Evolutionary conservation across 495 filamentous ascomycete species (phyloP).

Genomic region (Clohesyomyces aquaticus): DNA sequence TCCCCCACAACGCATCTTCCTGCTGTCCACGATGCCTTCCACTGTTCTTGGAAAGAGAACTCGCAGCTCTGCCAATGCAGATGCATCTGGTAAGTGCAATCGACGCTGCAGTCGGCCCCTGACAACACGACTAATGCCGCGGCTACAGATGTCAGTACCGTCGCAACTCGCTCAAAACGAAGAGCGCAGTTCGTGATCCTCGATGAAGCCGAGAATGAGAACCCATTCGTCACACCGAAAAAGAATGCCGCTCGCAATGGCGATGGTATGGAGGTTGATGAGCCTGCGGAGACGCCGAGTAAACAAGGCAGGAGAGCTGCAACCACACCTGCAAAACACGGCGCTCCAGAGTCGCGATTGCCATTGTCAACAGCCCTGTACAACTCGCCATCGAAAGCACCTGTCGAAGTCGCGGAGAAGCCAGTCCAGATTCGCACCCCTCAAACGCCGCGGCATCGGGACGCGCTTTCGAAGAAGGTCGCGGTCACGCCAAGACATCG

Average conservation of each 20-base stretch:
- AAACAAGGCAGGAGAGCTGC: conserved; percentile 31
- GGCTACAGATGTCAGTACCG: conserved; percentile 25
- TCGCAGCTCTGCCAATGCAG: conserved; percentile 51
- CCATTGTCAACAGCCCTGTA: conserved; percentile 43
- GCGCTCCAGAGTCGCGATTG: conserved; percentile 35
- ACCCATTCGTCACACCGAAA: conserved; percentile 51
- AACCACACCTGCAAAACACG: conserved; percentile 46
- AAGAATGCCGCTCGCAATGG: conserved; percentile 28
- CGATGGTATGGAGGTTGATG: conserved; percentile 47
- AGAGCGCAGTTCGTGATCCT: conserved; percentile 55
- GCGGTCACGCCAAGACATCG: conserved; percentile 73
- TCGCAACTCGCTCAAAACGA: conserved; percentile 62
- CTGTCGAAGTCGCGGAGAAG: conserved; percentile 37
- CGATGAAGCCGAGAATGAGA: conserved; percentile 58
- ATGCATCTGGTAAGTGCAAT: conserved; percentile 60
- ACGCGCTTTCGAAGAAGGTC: conserved; percentile 64
- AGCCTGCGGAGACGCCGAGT: conserved; percentile 39
- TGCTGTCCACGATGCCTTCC: conserved; percentile 58
- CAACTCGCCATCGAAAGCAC: conserved; percentile 43
- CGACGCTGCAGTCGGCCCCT: conserved; percentile 17
- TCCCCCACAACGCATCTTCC: not conserved
- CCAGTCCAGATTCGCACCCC: conserved; percentile 50
- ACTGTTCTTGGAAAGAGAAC: conserved; percentile 75
- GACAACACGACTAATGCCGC: conserved; percentile 35
- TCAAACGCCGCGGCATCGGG: conserved; percentile 67